Base-by-base conservation (phyloP, 1,284 basidiomycete genomes). In the Rhodotorula sp. region DNA sequence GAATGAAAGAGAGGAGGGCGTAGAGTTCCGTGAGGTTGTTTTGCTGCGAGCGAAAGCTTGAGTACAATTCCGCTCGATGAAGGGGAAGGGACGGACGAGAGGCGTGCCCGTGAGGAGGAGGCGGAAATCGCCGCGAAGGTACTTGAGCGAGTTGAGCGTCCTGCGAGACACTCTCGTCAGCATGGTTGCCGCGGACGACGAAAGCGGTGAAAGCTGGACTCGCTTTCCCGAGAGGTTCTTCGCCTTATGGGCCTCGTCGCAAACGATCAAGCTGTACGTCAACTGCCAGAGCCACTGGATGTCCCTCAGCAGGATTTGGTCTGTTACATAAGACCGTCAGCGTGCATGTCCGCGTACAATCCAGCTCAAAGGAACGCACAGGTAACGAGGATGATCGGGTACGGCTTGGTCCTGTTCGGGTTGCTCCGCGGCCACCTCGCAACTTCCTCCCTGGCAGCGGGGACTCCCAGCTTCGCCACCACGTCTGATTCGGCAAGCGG, bases 21-120 rank as follows among this genome's bases (percentile, higher is more conserved):
- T 94, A 98, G 4, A 99, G 83, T 79, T 99, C 94, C 16, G 88
- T 85, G 4, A 99, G 84, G 78, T 97, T 97, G 81, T 99, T 98
- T 61, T 61, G 90, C 92, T 78, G 56, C 37, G 18, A 2, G 22
- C 4, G 20, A 46, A n/a, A 13, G 44, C 16, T 30, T 16, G 56
- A n/a, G n/a, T n/a, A n/a, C n/a, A n/a, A n/a, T 10, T 16, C 31
- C 15, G 30, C 22, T 28, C 5, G 44, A 2, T 15, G 30, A 10
- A 26, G 26, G 26, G 44, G 31, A 16, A 24, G 4, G 18, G 16
- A 51, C 46, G n/a, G 3, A 59, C 52, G 11, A 59, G 68, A 1
- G 76, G 76, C 13, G 76, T 77, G 30, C 76, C 76, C 20, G 75
- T 70, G 8, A 75, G 65, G 37, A 68, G 58, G 4, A 72, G 62